phyloP scores from a whole-genome alignment of 129 eudicot species.

The Chrysanthemum lavandulifolium region DNA sequence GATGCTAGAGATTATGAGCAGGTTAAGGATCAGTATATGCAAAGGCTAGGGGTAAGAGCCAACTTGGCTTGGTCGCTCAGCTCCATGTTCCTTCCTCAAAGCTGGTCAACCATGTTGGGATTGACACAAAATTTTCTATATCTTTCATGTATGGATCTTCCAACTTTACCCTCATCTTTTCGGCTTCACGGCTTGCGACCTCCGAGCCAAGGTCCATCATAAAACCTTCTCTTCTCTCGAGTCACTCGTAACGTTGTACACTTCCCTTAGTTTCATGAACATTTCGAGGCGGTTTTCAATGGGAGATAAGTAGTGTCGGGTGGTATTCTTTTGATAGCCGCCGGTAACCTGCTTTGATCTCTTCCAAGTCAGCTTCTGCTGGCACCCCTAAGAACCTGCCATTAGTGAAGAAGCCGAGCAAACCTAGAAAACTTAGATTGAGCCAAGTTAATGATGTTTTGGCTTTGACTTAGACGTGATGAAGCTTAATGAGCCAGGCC shows the following conservation, averaged over 20 bases:
- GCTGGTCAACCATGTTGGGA: no score
- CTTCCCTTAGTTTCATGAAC: conserved; percentile 57
- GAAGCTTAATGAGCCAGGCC: no score
- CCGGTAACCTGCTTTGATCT: conserved; percentile 79
- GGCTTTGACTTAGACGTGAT: no score
- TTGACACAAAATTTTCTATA: no score
- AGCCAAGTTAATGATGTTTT: no score
- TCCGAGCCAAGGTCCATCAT: conserved; percentile 95
- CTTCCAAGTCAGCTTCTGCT: conserved; percentile 77
- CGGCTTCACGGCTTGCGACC: conserved; percentile 77
- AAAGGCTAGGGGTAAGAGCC: no score
- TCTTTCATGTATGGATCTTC: conserved; percentile 52
- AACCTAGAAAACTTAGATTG: no score
- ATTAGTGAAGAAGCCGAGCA: conserved; percentile 15
- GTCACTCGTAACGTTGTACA: conserved; percentile 46
- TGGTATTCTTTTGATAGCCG: conserved; percentile 88
- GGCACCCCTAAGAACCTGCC: conserved; percentile 83
- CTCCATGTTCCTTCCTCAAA: no score
- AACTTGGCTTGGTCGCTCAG: no score
- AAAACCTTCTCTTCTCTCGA: conserved; percentile 70
- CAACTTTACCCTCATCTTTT: conserved; percentile 68
- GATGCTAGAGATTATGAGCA: no score
- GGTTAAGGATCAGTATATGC: no score
- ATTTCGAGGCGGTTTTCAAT: conserved; percentile 71
- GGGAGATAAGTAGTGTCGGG: conserved; percentile 90